These are phyloP conservation scores for Phytopythium litorale DNA, from an alignment of 352 stramenopile species.

Conservation along the genomic window DNA sequence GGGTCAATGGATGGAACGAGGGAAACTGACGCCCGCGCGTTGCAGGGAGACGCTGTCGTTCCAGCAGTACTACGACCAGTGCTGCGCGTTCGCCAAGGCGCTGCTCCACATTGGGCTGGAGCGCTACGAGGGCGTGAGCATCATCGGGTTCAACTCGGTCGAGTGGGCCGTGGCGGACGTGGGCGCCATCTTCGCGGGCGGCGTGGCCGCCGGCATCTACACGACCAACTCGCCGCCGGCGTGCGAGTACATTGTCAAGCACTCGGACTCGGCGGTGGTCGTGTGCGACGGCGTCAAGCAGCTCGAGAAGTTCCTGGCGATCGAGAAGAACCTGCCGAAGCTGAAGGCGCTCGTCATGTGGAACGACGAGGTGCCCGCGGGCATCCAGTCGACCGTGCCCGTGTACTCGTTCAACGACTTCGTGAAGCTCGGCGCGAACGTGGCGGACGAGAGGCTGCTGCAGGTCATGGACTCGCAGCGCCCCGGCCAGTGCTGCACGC, in stretches of 20 bases:
- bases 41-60: constrained; percentile 58
- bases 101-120: constrained; percentile 69
- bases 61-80: constrained; percentile 79
- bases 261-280: constrained; percentile 91
- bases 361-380: constrained; percentile 74
- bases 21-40: neutral
- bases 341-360: constrained; percentile 95
- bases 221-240: constrained; percentile 91
- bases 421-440: constrained; percentile 60
- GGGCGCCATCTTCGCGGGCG: constrained; percentile 91
- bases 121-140: constrained; percentile 77
- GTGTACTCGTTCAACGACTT: constrained; percentile 84
- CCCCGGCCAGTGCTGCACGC: constrained; percentile 82
- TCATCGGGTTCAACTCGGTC: constrained; percentile 90
- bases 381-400: constrained; percentile 56
- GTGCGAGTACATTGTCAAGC: constrained; percentile 92
- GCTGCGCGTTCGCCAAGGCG: constrained; percentile 71
- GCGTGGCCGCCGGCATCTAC: constrained; percentile 94
- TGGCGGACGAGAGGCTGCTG: constrained; percentile 59
- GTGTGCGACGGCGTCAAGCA: constrained; percentile 92
- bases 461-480: constrained; percentile 76
- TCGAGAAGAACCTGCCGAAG: constrained; percentile 82
- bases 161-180: constrained; percentile 93
- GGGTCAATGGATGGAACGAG: too few species aligned
- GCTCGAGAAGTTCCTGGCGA: constrained; percentile 91